Evolutionary conservation across 1,284 basidiomycete species (phyloP).

Genomic region (Cryptococcus sp.): DNA sequence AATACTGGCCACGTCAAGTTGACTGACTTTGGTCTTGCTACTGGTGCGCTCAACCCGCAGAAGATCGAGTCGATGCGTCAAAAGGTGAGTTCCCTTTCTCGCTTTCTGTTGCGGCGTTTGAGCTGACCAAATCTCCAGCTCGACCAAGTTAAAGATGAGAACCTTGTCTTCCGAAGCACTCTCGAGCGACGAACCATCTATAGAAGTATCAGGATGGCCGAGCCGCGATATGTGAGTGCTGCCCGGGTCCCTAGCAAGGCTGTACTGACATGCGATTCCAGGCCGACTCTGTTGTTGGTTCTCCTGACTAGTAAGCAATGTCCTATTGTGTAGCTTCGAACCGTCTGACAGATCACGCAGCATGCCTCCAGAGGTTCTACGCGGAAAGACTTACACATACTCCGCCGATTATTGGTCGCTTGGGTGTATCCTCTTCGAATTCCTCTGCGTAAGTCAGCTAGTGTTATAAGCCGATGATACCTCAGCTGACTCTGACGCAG

Average conservation of each 20-base stretch:
- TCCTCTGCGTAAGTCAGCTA: constrained; percentile 61
- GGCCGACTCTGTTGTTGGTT: constrained; percentile 97
- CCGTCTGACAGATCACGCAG: constrained; percentile 15
- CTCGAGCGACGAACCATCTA: constrained; percentile 94
- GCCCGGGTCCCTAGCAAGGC: not conserved
- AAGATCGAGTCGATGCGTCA: constrained; percentile 92
- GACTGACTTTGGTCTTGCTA: constrained; percentile 97
- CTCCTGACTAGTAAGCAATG: constrained; percentile 75
- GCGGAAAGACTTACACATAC: constrained; percentile 91
- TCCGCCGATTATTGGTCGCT: constrained; percentile 99
- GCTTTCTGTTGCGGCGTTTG: not conserved
- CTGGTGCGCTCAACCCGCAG: constrained; percentile 91
- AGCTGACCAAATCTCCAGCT: constrained; percentile 60
- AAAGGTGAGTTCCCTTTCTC: constrained; percentile 62
- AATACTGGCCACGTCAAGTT: constrained; percentile 95
- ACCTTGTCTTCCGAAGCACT: constrained; percentile 87
- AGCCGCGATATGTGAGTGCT: constrained; percentile 69
- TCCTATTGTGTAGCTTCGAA: not conserved
- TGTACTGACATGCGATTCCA: constrained; percentile 15
- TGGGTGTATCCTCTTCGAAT: constrained; percentile 97
- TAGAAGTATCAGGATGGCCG: constrained; percentile 85
- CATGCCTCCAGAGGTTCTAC: constrained; percentile 74
- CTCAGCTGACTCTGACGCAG: constrained; percentile 13
- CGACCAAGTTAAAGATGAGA: constrained; percentile 93
- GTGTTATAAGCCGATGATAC: too few species aligned